A percentile compares a stretch with the other conserved stretches of the same genome.
Evolutionary conservation across 2,329 filamentous ascomycete genomes (phyloP).

Genomic region (Botrytis paeoniae): DNA sequence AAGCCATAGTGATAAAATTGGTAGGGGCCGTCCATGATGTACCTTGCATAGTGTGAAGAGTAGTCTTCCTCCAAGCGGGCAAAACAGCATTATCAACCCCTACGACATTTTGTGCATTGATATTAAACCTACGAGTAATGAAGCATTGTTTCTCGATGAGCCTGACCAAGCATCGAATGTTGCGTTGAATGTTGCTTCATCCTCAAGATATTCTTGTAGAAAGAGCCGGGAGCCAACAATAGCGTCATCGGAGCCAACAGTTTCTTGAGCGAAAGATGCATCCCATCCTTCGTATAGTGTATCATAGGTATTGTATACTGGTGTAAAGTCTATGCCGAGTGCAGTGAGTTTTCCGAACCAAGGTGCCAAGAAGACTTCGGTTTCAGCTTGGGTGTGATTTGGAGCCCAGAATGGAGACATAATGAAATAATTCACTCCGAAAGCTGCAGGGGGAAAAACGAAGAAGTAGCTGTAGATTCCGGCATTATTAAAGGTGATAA

Average conservation of each 20-base stretch:
- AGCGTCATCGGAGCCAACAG: constrained; percentile 35
- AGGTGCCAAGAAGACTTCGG: constrained; percentile 37
- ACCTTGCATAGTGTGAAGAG: constrained; percentile 23
- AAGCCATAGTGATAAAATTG: constrained; percentile 5
- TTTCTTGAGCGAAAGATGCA: constrained; percentile 42
- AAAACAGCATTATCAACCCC: constrained; percentile 40
- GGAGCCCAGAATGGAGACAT: constrained; percentile 34
- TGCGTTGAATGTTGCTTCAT: constrained; percentile 29
- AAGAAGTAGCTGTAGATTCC: constrained; percentile 34
- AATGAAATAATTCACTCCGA: background rate
- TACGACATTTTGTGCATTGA: constrained; percentile 2
- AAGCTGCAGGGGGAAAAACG: constrained; percentile 34
- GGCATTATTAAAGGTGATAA: constrained; percentile 41
- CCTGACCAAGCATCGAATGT: constrained; percentile 35
- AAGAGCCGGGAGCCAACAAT: constrained; percentile 43
- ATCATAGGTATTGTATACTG: constrained; percentile 34
- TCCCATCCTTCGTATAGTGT: constrained; percentile 36
- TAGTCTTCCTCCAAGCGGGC: constrained; percentile 25
- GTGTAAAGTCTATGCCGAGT: constrained; percentile 28
- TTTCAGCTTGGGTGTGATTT: constrained; percentile 34
- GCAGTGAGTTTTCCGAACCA: constrained; percentile 40
- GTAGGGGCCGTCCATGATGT: constrained; percentile 15
- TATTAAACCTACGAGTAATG: constrained; percentile 12
- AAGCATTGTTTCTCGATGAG: background rate
- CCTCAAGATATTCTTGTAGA: constrained; percentile 41